Percentiles rank a stretch among this genome's conserved stretches.
Evolutionary conservation across 1,284 basidiomycete species (phyloP).

Genomic region (Ganoderma sinense): DNA sequence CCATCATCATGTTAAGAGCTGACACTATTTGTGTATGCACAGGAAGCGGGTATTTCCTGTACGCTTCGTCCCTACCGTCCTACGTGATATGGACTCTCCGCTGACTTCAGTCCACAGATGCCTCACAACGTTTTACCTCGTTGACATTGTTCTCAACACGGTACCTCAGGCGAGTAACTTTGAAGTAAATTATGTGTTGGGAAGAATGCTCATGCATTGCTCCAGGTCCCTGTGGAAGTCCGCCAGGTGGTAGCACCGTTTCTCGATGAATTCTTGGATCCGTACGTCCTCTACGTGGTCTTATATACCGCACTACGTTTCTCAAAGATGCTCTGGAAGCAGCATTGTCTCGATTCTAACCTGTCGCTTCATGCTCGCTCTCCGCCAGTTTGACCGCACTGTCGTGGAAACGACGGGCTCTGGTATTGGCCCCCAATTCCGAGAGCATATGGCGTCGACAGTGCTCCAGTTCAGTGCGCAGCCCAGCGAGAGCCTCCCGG

Average conservation of each 20-base stretch:
- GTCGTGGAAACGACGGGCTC: neutral
- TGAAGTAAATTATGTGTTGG: neutral
- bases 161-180: neutral
- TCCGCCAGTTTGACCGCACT: neutral
- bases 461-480: neutral
- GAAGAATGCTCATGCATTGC: neutral
- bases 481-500: neutral
- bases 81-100: neutral
- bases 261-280: neutral
- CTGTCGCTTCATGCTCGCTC: neutral
- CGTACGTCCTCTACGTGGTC: neutral
- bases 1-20: neutral
- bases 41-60: slow-evolving; percentile 1
- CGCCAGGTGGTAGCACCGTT: neutral
- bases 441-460: neutral
- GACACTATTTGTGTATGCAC: neutral
- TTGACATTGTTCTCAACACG: neutral
- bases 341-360: neutral
- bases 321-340: neutral
- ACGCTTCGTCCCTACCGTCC: neutral
- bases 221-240: neutral
- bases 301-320: neutral
- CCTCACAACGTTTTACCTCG: neutral
- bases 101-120: neutral
- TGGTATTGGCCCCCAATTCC: neutral